phyloP scores from a whole-genome alignment of 2,329 filamentous ascomycete genomes.

The Colletotrichum horii region DNA sequence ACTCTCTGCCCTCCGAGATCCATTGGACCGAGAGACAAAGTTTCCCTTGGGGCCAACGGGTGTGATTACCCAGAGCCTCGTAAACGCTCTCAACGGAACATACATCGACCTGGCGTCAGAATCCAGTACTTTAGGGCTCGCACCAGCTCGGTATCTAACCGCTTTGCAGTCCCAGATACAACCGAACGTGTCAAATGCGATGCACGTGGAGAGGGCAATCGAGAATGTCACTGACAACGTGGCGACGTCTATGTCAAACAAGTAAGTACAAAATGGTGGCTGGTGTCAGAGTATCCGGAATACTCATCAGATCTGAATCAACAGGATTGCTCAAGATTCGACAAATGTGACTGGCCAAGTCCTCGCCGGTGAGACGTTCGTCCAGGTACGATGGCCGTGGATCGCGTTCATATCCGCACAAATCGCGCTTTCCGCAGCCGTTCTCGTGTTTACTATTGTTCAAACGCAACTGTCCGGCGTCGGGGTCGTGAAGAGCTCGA shows the following conservation, averaged over 20 bases:
- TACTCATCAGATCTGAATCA: not conserved
- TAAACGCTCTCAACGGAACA: not conserved
- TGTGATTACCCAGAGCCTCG: not conserved
- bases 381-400: conserved; percentile 24
- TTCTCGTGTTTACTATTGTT: not conserved
- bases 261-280: not conserved
- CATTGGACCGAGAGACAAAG: not conserved
- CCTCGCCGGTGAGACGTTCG: conserved; percentile 9
- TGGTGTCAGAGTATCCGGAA: not conserved
- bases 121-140: not conserved
- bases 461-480: not conserved
- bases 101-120: not conserved
- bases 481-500: not conserved
- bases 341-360: not conserved
- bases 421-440: conserved; percentile 7
- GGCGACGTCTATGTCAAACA: not conserved
- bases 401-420: conserved; percentile 22
- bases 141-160: not conserved
- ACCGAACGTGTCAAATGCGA: not conserved
- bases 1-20: not conserved
- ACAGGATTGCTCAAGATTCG: not conserved
- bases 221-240: not conserved
- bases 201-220: not conserved
- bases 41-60: not conserved
- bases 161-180: not conserved